A percentile compares a stretch with the other conserved stretches of the same genome.
These are phyloP conservation scores for Plasmodium relictum DNA, from an alignment of 169 alveolate genomes.

Conservation along the genomic window DNA sequence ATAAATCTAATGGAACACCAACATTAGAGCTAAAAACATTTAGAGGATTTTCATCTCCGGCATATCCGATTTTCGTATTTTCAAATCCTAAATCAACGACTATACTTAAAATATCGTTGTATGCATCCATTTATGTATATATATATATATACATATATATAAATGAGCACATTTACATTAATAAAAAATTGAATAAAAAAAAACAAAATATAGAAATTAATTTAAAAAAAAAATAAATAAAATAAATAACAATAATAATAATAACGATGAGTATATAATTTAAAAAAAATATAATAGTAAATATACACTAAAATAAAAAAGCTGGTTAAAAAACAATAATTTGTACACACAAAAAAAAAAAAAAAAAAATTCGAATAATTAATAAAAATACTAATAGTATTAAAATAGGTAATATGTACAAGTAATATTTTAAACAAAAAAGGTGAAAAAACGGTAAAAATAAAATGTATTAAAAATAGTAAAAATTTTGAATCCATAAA, in stretches of 20 bases:
- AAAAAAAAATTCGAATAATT: too few relatives aligned
- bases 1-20: slow-evolving; percentile 44
- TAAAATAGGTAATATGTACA: too few relatives aligned
- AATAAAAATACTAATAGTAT: too few relatives aligned
- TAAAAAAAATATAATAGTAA: neutral
- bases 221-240: neutral
- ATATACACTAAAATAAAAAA: too few relatives aligned
- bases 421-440: too few relatives aligned
- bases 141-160: neutral
- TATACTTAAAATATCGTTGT: slow-evolving; percentile 59
- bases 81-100: slow-evolving; percentile 70
- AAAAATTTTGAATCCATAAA: too few relatives aligned
- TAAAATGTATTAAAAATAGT: too few relatives aligned
- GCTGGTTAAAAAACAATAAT: too few relatives aligned
- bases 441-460: too few relatives aligned
- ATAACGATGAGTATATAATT: slow-evolving; percentile 5
- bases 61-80: slow-evolving; percentile 56
- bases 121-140: slow-evolving; percentile 40
- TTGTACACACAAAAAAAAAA: too few relatives aligned
- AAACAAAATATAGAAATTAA: neutral
- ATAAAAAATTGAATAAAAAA: neutral
- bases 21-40: slow-evolving; percentile 48
- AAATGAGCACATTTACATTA: neutral
- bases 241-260: too few relatives aligned
- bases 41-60: slow-evolving; percentile 64